Evolutionary conservation across 495 filamentous ascomycete species (phyloP).

Genomic region (Penicillium verhagenii): DNA sequence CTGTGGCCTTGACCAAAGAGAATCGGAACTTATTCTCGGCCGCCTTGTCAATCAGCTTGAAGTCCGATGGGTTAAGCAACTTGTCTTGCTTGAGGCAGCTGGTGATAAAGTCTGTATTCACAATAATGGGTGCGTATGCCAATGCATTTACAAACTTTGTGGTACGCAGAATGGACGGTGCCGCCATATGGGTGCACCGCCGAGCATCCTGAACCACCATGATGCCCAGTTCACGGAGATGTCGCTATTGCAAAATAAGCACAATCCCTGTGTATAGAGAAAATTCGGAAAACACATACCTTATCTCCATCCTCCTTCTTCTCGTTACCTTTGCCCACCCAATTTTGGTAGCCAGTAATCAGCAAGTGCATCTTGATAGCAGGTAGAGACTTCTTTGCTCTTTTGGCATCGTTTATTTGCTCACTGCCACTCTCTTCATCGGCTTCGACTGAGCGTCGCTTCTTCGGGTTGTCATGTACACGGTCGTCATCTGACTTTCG

Average conservation of each 20-base stretch:
- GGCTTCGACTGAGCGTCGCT: constrained; percentile 39
- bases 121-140: constrained; percentile 70
- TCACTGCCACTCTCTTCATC: constrained; percentile 55
- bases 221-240: constrained; percentile 81
- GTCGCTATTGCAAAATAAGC: constrained; percentile 55
- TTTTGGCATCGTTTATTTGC: constrained; percentile 54
- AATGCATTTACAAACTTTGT: constrained; percentile 89
- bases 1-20: constrained; percentile 61
- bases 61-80: constrained; percentile 58
- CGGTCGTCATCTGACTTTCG: constrained; percentile 52
- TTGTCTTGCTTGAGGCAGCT: constrained; percentile 63
- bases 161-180: constrained; percentile 81
- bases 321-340: constrained; percentile 62
- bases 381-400: constrained; percentile 57
- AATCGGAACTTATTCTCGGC: constrained; percentile 69
- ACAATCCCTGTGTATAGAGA: background rate
- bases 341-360: constrained; percentile 76
- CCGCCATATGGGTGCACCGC: constrained; percentile 82
- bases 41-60: constrained; percentile 64
- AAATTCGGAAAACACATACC: constrained; percentile 49
- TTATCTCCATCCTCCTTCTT: constrained; percentile 74
- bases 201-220: constrained; percentile 69
- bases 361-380: constrained; percentile 69
- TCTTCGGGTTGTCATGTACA: constrained; percentile 36
- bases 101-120: constrained; percentile 77